Conservation (phyloP, 805 yeast genomes). For the Brettanomyces bruxellensis region DNA sequence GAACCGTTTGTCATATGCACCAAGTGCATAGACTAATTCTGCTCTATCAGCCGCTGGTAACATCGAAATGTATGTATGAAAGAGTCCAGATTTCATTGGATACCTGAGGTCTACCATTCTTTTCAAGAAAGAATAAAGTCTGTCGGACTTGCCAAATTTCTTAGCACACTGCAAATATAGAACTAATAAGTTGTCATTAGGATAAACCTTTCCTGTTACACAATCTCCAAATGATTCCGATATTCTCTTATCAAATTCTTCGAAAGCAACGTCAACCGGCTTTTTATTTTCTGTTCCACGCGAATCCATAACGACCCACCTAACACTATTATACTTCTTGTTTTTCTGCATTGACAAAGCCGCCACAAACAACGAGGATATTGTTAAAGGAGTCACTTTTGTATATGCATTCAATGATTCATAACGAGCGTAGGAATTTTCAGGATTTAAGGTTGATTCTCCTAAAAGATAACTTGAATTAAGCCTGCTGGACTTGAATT, state of each 20-base stretch:
- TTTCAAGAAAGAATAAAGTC: slow-evolving; percentile 39
- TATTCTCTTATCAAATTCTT: slow-evolving; percentile 40
- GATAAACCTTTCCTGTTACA: slow-evolving; percentile 27
- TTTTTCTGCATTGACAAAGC: slow-evolving; percentile 25
- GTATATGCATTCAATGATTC: slow-evolving; percentile 8
- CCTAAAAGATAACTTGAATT: slow-evolving; percentile 21
- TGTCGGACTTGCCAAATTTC: slow-evolving; percentile 36
- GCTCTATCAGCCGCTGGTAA: slow-evolving; percentile 12
- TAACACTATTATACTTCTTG: slow-evolving; percentile 5
- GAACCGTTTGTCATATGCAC: slow-evolving; percentile 12
- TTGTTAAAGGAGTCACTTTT: slow-evolving; percentile 17
- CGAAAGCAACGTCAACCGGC: slow-evolving; percentile 54
- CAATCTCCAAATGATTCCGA: slow-evolving; percentile 26
- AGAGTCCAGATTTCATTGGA: slow-evolving; percentile 12
- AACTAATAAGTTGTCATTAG: slow-evolving; percentile 40
- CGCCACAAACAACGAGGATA: slow-evolving; percentile 41
- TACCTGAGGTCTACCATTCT: slow-evolving; percentile 44
- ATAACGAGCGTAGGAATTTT: slow-evolving; percentile 22
- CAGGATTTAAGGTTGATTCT: slow-evolving; percentile 27
- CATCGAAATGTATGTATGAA: slow-evolving; percentile 12
- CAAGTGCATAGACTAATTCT: slow-evolving; percentile 15
- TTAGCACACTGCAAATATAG: slow-evolving; percentile 43
- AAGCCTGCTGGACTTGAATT: slow-evolving; percentile 15
- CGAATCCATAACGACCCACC: slow-evolving; percentile 32
- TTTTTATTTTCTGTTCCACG: slow-evolving; percentile 3